Evolutionary conservation across 1,284 basidiomycete genomes (phyloP), one percentile per base, ranked within the genome.

Genomic region (Gomphus sp.): DNA sequence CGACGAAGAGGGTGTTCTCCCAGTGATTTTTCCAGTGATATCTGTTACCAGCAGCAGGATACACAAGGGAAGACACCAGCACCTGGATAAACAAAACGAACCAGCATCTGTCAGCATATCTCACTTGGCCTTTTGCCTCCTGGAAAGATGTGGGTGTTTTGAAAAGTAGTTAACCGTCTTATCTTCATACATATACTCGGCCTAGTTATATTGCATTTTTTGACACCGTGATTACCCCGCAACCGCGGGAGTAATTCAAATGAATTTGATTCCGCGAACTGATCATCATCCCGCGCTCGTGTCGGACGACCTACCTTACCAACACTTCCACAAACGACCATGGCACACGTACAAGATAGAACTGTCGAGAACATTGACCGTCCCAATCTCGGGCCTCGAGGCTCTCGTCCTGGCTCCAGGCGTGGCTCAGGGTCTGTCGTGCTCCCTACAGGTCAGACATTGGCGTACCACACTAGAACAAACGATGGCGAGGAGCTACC

Each of bases 401-500:
- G 45, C 31, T 51, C 60, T 85, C 86, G 84, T 16, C 81, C 81
- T 66, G 70, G 78, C 31, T 88, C 85, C 64, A 80, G 87, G 64
- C 80, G 87, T 63, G 87, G 87, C 70, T 88, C 86, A 64, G 87
- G 88, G 22, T 86, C 81, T 63, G 72, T 89, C 58, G 78, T 80
- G 41, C 78, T 91, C 65, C 81, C 88, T 44, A 79, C 80, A 28
- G 90, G 89, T 9, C 82, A 85, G 71, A 85, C 85, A 28, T 78
- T 91, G 60, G 85, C 90, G 36, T 83, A 86, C 68, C 89, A 92
- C 69, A 87, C 84, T 18, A 78, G 87, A 62, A 88, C 88, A 11
- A 85, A 89, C 51, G 84, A 85, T 72, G 89, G 87, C 63, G 87
- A 89, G 65, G 85, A 84, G 69, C 80, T 89, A 25, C 89, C 89